These are phyloP conservation scores for Pichia sp. DNA, from an alignment of 1,139 yeast species.

Conservation along the genomic window DNA sequence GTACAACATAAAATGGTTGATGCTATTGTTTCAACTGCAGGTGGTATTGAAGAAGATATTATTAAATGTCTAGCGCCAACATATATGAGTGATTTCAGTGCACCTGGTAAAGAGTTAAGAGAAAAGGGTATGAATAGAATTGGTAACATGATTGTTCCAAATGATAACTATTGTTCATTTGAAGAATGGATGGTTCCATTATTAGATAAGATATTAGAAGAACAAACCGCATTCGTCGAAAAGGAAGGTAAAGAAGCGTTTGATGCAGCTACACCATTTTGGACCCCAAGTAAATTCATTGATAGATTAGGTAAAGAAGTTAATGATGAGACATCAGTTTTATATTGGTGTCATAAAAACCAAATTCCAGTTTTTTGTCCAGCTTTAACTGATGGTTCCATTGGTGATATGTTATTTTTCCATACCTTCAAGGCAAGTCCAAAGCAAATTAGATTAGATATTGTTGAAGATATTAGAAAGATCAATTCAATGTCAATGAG, in stretches of 20 bases:
- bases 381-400: slow-evolving; percentile 93
- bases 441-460: slow-evolving; percentile 78
- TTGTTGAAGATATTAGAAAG: slow-evolving; percentile 86
- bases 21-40: slow-evolving; percentile 93
- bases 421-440: slow-evolving; percentile 95
- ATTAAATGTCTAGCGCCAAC: slow-evolving; percentile 96
- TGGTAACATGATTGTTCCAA: slow-evolving; percentile 93
- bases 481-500: slow-evolving; percentile 93
- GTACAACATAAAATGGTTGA: slow-evolving; percentile 93
- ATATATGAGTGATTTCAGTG: slow-evolving; percentile 80
- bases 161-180: slow-evolving; percentile 92
- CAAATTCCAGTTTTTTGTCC: slow-evolving; percentile 96
- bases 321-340: slow-evolving; percentile 85
- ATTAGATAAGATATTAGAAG: slow-evolving; percentile 77
- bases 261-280: slow-evolving; percentile 57
- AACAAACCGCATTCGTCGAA: slow-evolving; percentile 66
- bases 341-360: slow-evolving; percentile 97
- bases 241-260: slow-evolving; percentile 42
- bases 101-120: slow-evolving; percentile 75
- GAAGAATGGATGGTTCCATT: slow-evolving; percentile 99
- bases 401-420: slow-evolving; percentile 98
- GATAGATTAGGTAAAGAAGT: slow-evolving; percentile 93
- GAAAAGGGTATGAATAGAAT: slow-evolving; percentile 96
- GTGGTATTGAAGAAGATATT: slow-evolving; percentile 96
- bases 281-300: slow-evolving; percentile 93